Evolutionary conservation across 2,329 filamentous ascomycete species (phyloP).

Genomic region (Ophiocordyceps camponoti-saundersi): DNA sequence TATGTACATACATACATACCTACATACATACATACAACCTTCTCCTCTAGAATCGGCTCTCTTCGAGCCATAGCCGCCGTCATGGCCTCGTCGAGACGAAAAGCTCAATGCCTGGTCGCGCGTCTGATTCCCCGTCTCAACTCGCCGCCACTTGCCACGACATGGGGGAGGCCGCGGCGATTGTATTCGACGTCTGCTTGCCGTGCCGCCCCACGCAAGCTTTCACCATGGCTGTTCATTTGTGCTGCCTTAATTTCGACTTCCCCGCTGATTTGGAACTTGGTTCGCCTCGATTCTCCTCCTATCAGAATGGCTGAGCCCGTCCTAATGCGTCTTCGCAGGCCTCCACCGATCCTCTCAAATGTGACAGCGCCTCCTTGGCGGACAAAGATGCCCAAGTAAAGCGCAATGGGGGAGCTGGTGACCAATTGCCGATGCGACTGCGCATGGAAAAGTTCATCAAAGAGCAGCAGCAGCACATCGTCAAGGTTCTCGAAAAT

Average conservation of each 20-base stretch:
- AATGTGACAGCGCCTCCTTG: constrained; percentile 50
- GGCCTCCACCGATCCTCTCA: constrained; percentile 22
- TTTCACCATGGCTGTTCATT: constrained; percentile 9
- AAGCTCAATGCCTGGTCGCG: constrained; percentile 13
- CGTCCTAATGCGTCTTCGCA: constrained; percentile 9
- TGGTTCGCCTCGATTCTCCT: constrained; percentile 26
- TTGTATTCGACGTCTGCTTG: constrained; percentile 10
- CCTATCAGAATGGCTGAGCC: constrained; percentile 3
- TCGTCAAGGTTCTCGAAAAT: constrained; percentile 66
- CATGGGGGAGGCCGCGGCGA: constrained; percentile 5
- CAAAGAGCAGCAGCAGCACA: constrained; percentile 78
- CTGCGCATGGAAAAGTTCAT: constrained; percentile 95
- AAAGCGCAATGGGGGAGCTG: constrained; percentile 55
- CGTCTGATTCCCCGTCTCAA: constrained; percentile 10
- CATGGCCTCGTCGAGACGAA: constrained; percentile 14
- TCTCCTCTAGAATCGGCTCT: no score
- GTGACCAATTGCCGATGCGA: constrained; percentile 76
- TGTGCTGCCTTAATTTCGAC: constrained; percentile 30
- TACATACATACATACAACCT: no score
- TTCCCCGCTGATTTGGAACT: constrained; percentile 37
- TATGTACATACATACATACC: no score
- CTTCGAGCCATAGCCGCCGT: neutral
- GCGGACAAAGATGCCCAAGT: constrained; percentile 70
- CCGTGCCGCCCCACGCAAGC: constrained; percentile 5
- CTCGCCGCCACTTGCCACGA: constrained; percentile 3